phyloP scores from a whole-genome alignment of 768 basidiomycete genomes.

The Agaricus sinodeliciosus region DNA sequence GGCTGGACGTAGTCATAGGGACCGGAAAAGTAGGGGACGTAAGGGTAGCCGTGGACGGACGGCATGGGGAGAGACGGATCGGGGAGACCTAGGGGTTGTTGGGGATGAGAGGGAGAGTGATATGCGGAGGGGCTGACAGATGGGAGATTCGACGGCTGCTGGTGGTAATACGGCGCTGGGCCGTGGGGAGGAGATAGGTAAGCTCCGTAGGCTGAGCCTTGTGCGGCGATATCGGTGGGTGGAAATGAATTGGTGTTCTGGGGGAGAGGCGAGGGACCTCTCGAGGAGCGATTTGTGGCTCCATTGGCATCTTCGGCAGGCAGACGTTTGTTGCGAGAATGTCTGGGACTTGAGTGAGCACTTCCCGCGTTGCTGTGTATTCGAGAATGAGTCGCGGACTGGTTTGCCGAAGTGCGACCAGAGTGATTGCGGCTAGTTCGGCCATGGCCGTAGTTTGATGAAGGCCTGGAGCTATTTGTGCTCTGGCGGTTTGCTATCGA shows the following conservation, averaged over 20 bases:
- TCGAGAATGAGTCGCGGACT: constrained; percentile 23
- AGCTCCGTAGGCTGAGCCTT: neutral
- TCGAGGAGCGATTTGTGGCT: constrained; percentile 2
- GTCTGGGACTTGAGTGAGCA: constrained; percentile 19
- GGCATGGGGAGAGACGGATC: constrained; percentile 12
- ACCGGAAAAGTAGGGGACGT: constrained; percentile 9
- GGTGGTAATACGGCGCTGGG: constrained; percentile 16
- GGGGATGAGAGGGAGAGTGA: constrained; percentile 10
- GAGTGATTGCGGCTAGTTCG: constrained; percentile 20
- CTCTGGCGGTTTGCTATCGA: neutral
- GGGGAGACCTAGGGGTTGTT: neutral
- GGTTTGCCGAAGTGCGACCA: constrained; percentile 21
- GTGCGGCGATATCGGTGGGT: constrained; percentile 1
- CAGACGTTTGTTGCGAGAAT: constrained; percentile 29
- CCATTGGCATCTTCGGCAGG: constrained; percentile 15
- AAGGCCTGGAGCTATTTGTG: neutral
- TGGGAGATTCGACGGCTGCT: constrained; percentile 4
- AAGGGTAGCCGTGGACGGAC: constrained; percentile 9
- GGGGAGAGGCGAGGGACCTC: neutral
- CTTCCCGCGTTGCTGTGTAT: constrained; percentile 32
- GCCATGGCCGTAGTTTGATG: constrained; percentile 3
- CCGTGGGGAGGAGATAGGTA: constrained; percentile 8
- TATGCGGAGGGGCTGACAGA: constrained; percentile 7
- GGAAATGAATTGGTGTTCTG: constrained; percentile 1
- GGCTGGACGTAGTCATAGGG: constrained; percentile 17